Evolutionary conservation across 495 filamentous ascomycete genomes (phyloP), one percentile per base, ranked within the genome.

Genomic region (Podospora pseudoanserina): DNA sequence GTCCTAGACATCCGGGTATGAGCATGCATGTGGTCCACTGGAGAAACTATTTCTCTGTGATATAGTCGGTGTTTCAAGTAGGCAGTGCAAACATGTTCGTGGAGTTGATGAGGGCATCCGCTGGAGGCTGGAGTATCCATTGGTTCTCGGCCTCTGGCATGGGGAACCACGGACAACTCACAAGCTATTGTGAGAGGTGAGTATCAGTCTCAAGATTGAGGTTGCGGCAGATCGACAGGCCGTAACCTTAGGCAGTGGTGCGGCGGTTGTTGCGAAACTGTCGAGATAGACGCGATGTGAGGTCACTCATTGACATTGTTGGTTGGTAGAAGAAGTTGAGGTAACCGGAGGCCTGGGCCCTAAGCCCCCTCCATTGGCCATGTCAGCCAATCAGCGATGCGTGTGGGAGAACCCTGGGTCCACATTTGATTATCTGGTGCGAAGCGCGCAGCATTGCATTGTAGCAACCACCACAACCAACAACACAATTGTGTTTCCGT

Each of bases 341-440:
- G n/a, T 26, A 58, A 58, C n/a, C 55, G 55, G 55, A 58, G 55
- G 55, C 55, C 55, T 58, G 55, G 55, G 18, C 55, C 19, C 55
- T 58, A 26, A 58, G 55, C 55, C 55, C 55, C 55, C 23, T 3
- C 15, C 6, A 9, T 58, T 9, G 55, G 55, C 1, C 39, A 49
- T 49, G 7, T 49, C 39, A 49, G 13, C 39, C 39, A 49, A 49
- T 49, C 39, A 49, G 39, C 39, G 39, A 49, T 11, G 39, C 39
- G 39, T 13, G 9, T 13, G 9, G 9, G 39, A 32, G 30, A 49
- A 49, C 39, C 39, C 15, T 13, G 13, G 39, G 1, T 13, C 39
- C 39, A 49, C 39, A 49, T 9, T 49, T 49, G 39, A 49, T 49
- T 49, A 49, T 49, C 39, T 49, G 39, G 39, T 49, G 30, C 7